Percentiles rank a stretch among this genome's conserved stretches.
phyloP scores from a whole-genome alignment of 2,329 filamentous ascomycete species.

The Lasiodiplodia citricola region DNA sequence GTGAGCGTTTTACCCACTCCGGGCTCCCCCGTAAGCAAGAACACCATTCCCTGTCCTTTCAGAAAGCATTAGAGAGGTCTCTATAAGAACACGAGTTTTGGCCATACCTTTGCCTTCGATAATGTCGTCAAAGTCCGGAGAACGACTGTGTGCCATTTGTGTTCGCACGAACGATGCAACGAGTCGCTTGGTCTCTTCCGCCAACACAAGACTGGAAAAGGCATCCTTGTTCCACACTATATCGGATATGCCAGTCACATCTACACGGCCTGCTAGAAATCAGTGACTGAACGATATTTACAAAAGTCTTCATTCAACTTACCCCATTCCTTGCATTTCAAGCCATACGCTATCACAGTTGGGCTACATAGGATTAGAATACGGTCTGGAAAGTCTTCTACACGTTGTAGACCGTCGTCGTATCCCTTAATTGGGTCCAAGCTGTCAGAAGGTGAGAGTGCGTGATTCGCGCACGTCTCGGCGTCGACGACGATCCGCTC shows the following conservation, averaged over 20 bases:
- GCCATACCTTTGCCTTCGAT: conserved; percentile 39
- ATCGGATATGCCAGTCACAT: conserved; percentile 24
- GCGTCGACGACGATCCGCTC: conserved; percentile 33
- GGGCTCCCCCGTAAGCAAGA: conserved; percentile 33
- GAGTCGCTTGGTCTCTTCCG: conserved; percentile 36
- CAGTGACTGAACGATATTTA: conserved; percentile 3
- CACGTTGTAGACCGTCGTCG: neutral
- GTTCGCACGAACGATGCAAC: conserved; percentile 35
- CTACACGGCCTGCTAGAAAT: neutral
- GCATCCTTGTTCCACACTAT: conserved; percentile 39
- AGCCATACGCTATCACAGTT: conserved; percentile 37
- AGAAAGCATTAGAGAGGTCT: neutral
- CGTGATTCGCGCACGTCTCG: conserved; percentile 29
- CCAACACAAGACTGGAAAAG: conserved; percentile 36
- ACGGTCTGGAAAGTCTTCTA: neutral
- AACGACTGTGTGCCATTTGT: conserved; percentile 28
- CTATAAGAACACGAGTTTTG: too few species aligned
- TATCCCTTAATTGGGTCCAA: too few species aligned
- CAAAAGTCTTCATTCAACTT: conserved; percentile 22
- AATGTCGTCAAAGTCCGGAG: conserved; percentile 36
- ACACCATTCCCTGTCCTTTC: conserved; percentile 32
- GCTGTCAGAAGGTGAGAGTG: too few species aligned
- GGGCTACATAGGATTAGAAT: conserved; percentile 34
- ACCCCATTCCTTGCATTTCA: conserved; percentile 42
- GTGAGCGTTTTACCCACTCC: conserved; percentile 39